phyloP scores from a whole-genome alignment of 257 asterid species.

The Solanum pennellii region DNA sequence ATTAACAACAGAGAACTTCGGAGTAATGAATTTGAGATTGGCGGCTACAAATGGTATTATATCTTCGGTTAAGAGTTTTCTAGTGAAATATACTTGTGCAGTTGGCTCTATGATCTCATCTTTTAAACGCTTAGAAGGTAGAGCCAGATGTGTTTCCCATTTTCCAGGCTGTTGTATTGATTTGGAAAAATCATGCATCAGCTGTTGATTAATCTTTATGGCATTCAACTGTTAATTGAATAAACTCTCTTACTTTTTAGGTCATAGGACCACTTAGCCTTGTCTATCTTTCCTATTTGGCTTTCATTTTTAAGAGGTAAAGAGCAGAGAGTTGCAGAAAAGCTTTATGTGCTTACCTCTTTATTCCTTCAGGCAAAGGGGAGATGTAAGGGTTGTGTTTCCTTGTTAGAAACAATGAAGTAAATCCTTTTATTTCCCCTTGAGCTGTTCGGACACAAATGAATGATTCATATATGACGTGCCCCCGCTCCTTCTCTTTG shows the following conservation, averaged over 20 bases:
- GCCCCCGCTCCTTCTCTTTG: not conserved
- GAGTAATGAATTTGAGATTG: conserved; percentile 34
- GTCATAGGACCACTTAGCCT: not conserved
- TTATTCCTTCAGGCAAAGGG: not conserved
- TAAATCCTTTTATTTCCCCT: not conserved
- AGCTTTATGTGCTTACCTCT: not conserved
- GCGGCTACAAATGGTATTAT: conserved; percentile 39
- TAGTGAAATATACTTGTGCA: not conserved
- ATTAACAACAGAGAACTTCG: conserved; percentile 38
- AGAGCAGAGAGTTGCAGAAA: not conserved
- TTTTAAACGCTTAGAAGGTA: not conserved
- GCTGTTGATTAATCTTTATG: not conserved
- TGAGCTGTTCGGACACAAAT: not conserved
- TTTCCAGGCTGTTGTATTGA: not conserved
- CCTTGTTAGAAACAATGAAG: not conserved
- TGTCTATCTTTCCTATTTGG: not conserved
- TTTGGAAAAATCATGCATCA: not conserved
- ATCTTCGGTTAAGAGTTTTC: not conserved
- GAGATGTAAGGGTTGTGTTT: not conserved
- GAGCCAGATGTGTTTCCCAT: not conserved
- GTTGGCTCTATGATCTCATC: not conserved
- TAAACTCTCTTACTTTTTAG: not conserved
- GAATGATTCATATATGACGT: not conserved
- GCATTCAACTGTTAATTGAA: not conserved
- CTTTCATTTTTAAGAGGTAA: not conserved